These are phyloP conservation scores for Oehlia diaphana DNA, from an alignment of 192 early-diverging fungal species.

Conservation along the genomic window DNA sequence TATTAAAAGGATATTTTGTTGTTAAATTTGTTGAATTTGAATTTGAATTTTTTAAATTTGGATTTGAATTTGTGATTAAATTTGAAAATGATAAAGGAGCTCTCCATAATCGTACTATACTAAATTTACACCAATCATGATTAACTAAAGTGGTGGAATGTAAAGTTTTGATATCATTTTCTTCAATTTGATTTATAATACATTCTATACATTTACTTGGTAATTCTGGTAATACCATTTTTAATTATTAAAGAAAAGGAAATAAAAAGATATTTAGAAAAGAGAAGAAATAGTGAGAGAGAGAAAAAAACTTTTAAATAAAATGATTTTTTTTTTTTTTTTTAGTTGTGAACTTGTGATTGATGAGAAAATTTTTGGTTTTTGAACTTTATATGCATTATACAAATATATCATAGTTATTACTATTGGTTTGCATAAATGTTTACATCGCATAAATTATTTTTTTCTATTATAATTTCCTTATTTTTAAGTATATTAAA, in stretches of 20 bases:
- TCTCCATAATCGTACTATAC: background rate
- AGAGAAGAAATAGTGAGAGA: no score
- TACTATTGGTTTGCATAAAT: no score
- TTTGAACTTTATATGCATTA: background rate
- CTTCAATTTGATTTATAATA: background rate
- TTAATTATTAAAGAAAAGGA: no score
- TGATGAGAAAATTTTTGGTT: background rate
- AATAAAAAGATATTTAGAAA: no score
- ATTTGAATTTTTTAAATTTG: background rate
- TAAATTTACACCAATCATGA: background rate
- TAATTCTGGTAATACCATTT: background rate
- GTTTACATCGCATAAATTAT: no score
- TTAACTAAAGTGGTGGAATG: background rate
- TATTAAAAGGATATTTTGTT: background rate
- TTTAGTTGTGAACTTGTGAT: no score
- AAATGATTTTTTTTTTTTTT: no score
- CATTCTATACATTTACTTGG: conserved; percentile 2
- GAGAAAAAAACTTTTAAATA: no score
- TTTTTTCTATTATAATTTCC: no score
- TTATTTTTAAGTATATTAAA: no score
- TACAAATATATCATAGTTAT: background rate
- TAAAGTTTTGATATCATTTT: conserved; percentile 8
- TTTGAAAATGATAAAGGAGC: background rate
- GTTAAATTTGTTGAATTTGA: background rate
- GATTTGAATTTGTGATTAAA: no score